Percentiles rank a stretch among this genome's conserved stretches.
These are phyloP conservation scores for Xerocomus brunneocitrinus DNA, from an alignment of 768 basidiomycete species.

Conservation along the genomic window DNA sequence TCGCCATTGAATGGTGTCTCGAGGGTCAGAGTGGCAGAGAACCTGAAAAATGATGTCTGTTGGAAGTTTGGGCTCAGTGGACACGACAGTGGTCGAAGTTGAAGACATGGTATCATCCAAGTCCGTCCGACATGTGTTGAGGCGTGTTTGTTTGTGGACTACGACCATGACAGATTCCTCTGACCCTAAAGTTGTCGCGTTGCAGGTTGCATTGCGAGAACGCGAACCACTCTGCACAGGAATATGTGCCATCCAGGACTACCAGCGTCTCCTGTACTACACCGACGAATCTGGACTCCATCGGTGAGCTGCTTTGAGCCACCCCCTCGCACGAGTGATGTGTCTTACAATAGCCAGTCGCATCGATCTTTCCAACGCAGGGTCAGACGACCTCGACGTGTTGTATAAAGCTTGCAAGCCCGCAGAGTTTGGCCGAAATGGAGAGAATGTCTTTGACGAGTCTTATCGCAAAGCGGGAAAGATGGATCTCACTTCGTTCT, in stretches of 20 bases:
- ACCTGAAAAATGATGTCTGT: neutral
- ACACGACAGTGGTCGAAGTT: too few relatives aligned
- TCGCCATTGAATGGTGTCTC: constrained; percentile 1
- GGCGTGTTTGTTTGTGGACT: too few relatives aligned
- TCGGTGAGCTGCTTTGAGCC: neutral
- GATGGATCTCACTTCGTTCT: constrained; percentile 36
- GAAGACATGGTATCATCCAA: too few relatives aligned
- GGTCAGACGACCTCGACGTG: constrained; percentile 2
- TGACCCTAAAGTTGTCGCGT: neutral
- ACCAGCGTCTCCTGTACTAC: constrained; percentile 1
- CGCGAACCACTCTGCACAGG: constrained; percentile 1
- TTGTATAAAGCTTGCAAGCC: constrained; percentile 36
- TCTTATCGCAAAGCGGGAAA: constrained; percentile 46
- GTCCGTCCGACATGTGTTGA: too few relatives aligned
- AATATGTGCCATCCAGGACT: neutral
- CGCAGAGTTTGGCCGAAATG: constrained; percentile 37
- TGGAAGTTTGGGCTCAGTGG: neutral
- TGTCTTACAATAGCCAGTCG: neutral
- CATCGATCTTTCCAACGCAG: neutral
- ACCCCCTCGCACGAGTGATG: neutral
- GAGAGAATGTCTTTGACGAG: constrained; percentile 40
- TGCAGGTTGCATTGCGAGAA: neutral
- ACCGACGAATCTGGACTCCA: neutral
- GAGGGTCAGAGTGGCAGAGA: neutral
- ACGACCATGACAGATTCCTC: neutral